Conservation (phyloP, 805 yeast species). For the Cyberlindnera meyerae region DNA sequence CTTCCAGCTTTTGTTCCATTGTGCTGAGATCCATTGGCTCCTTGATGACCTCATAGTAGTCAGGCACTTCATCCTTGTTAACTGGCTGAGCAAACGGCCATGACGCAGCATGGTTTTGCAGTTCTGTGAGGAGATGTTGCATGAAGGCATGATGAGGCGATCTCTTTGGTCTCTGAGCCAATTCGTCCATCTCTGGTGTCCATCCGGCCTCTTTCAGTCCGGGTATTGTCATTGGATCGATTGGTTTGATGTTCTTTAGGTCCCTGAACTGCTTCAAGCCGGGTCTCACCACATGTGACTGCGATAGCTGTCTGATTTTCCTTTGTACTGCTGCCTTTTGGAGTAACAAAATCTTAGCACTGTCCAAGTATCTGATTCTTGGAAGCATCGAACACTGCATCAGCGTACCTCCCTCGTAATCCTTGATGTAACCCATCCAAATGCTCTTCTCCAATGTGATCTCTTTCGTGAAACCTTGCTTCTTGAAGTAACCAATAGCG, state of each 20-base stretch:
- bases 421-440: constrained; percentile 99
- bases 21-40: constrained; percentile 98
- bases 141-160: constrained; percentile 93
- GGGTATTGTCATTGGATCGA: constrained; percentile 84
- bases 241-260: constrained; percentile 37
- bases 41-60: constrained; percentile 91
- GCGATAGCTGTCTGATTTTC: constrained; percentile 74
- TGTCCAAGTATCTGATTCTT: constrained; percentile 79
- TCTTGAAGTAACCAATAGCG: constrained; percentile 97
- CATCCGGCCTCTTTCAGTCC: constrained; percentile 94
- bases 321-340: constrained; percentile 90
- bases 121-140: constrained; percentile 81
- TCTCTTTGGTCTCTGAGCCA: constrained; percentile 91
- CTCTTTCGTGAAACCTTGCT: constrained; percentile 97
- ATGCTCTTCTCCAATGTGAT: constrained; percentile 75
- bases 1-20: constrained; percentile 90
- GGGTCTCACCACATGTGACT: constrained; percentile 74
- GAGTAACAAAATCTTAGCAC: constrained; percentile 74
- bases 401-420: constrained; percentile 97
- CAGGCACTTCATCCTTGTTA: constrained; percentile 89
- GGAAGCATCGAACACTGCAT: constrained; percentile 98
- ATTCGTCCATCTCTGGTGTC: constrained; percentile 97
- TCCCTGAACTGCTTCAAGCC: constrained; percentile 73
- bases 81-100: constrained; percentile 98
- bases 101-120: constrained; percentile 92